Base-by-base conservation (phyloP, 1,284 basidiomycete genomes). In the Cryptococcus sp. region DNA sequence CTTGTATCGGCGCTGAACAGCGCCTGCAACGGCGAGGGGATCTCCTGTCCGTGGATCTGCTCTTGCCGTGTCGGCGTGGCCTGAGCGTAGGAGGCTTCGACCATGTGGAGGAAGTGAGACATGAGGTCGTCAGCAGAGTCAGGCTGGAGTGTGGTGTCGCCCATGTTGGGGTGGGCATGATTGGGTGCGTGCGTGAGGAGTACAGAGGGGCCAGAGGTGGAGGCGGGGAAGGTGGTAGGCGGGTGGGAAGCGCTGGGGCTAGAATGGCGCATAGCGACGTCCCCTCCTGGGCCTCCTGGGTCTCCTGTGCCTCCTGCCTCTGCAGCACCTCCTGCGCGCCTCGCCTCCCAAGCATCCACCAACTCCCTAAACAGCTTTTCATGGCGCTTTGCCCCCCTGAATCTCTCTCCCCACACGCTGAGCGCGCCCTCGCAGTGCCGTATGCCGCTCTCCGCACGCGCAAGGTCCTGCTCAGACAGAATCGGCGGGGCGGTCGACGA, bases 351-450 rank as follows among this genome's bases (percentile, higher is more conserved):
- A 0, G 58, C 61, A 9, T 18, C 33, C 16, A 65, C 59, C 15
- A 65, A 35, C 23, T 65, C 63, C 16, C 37, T 52, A 43, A 65
- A 63, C 23, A 63, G 28, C 3, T 52, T 49, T 35, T 65, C 61
- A 40, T 65, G 62, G 28, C 59, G 48, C 20, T 43, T 37, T 1
- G 61, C 61, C 36, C 56, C 56, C 23, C 33, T 55, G 42, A 65
- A 61, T 1, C 45, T 52, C 16, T 46, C 43, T 4, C 52, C 61
- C 24, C 58, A 62, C 11, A 59, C 37, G 23, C 51, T 37, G 15
- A 68, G 53, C 12, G 58, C 49, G 8, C 44, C 36, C 24, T 63
- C 54, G 43, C 64, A 66, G 52, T 54, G 50, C 28, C 51, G 52
- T 16, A 68, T 52, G 3, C 63, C 63, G n/a, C 23, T 48, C 18